Conservation (phyloP, 192 early-diverging fungal genomes). For the Linnemannia hyalina region DNA sequence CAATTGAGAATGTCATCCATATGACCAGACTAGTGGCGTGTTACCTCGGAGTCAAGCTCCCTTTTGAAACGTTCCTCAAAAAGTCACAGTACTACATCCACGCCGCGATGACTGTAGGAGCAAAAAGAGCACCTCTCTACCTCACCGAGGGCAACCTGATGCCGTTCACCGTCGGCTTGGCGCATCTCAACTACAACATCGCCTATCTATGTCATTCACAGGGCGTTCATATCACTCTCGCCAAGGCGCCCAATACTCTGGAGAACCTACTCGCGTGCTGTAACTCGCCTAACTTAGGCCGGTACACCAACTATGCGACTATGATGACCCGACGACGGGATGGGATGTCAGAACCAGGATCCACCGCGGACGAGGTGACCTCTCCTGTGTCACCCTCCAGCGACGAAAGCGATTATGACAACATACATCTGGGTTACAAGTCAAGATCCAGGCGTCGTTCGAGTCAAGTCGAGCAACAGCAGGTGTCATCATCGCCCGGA, state of each 20-base stretch:
- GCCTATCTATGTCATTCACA: constrained; percentile 71
- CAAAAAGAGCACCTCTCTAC: constrained; percentile 60
- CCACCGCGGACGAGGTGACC: not conserved
- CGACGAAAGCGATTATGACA: constrained; percentile 42
- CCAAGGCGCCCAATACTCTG: constrained; percentile 63
- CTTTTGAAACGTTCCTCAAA: constrained; percentile 49
- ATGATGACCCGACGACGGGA: constrained; percentile 20
- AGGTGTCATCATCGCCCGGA: constrained; percentile 11
- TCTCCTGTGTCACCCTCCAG: constrained; percentile 18
- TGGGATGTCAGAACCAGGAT: not conserved
- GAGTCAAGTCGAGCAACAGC: not conserved
- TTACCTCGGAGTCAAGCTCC: constrained; percentile 70
- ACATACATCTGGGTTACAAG: constrained; percentile 9
- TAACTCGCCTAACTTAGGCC: constrained; percentile 59
- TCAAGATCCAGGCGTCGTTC: not conserved
- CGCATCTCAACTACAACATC: constrained; percentile 70
- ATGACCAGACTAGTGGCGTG: constrained; percentile 59
- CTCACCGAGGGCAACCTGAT: constrained; percentile 58
- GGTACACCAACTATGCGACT: constrained; percentile 57
- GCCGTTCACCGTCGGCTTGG: constrained; percentile 60
- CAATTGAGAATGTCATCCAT: constrained; percentile 67
- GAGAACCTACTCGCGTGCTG: constrained; percentile 64
- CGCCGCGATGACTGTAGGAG: constrained; percentile 20
- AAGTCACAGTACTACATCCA: constrained; percentile 40
- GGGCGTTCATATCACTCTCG: constrained; percentile 62